Percentiles rank a stretch among this genome's conserved stretches.
Conservation (phyloP, 2,329 filamentous ascomycete genomes). For the Fusarium torulosum region DNA sequence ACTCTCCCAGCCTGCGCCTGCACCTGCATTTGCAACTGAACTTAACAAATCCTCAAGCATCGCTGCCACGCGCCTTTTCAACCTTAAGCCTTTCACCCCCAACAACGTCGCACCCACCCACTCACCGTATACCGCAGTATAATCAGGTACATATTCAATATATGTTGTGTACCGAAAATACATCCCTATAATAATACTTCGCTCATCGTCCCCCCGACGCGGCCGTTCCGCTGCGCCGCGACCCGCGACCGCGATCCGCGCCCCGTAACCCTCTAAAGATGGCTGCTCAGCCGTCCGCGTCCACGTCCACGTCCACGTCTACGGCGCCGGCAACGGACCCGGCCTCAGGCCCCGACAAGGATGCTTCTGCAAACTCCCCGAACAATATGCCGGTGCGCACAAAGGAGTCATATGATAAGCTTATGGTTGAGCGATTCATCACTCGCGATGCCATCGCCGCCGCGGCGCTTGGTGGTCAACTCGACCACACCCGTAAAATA, state of each 20-base stretch:
- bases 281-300: conserved; percentile 59
- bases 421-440: conserved; percentile 67
- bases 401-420: conserved; percentile 66
- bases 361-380: conserved; percentile 42
- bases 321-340: conserved; percentile 51
- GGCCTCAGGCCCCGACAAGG: conserved; percentile 51
- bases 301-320: conserved; percentile 54
- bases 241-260: conserved; percentile 46
- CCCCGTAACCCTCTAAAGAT: conserved; percentile 51
- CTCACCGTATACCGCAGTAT: conserved; percentile 23
- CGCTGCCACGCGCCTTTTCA: conserved; percentile 36
- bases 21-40: conserved; percentile 21
- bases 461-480: conserved; percentile 63
- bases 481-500: conserved; percentile 67
- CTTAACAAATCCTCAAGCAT: conserved; percentile 38
- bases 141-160: conserved; percentile 4
- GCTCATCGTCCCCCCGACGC: conserved; percentile 50
- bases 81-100: conserved; percentile 20
- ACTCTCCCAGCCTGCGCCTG: conserved; percentile 40
- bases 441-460: conserved; percentile 67
- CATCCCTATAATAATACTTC: conserved; percentile 20
- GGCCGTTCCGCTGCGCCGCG: conserved; percentile 54
- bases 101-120: conserved; percentile 25
- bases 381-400: conserved; percentile 61
- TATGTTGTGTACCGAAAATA: conserved; percentile 37